Percentiles rank a stretch among this genome's conserved stretches.
Evolutionary conservation across 495 filamentous ascomycete genomes (phyloP).

Genomic region (Penicillium robsamsonii): DNA sequence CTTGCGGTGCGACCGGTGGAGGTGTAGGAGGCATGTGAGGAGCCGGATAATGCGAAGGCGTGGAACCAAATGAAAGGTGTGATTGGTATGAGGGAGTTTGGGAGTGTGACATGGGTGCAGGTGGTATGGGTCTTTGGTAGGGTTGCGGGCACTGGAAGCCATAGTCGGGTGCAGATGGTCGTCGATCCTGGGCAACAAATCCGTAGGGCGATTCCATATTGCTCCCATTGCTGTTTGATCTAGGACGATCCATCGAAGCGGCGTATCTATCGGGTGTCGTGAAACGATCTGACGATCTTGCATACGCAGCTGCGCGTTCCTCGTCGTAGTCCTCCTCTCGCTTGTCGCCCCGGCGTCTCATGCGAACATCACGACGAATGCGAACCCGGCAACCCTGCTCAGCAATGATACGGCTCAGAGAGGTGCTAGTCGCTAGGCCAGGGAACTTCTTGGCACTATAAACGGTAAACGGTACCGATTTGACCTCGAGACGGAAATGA

Average conservation of each 20-base stretch:
- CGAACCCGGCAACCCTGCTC: slow-evolving; percentile 97
- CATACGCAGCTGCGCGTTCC: slow-evolving; percentile 53
- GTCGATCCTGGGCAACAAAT: slow-evolving; percentile 40
- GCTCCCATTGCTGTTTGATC: slow-evolving; percentile 69
- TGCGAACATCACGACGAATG: slow-evolving; percentile 93
- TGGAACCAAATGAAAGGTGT: slow-evolving; percentile 45
- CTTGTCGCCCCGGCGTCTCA: slow-evolving; percentile 86
- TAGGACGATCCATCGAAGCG: slow-evolving; percentile 54
- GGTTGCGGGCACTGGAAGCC: slow-evolving; percentile 39
- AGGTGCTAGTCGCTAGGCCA: slow-evolving; percentile 86
- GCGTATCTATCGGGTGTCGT: slow-evolving; percentile 51
- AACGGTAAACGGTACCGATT: slow-evolving; percentile 81
- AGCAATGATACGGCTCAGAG: slow-evolving; percentile 83
- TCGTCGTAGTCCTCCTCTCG: slow-evolving; percentile 61
- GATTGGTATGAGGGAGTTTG: slow-evolving; percentile 36
- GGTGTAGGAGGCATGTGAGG: slow-evolving; percentile 49
- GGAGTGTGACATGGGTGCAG: slow-evolving; percentile 32
- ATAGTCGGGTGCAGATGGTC: slow-evolving; percentile 57
- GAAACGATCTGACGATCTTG: slow-evolving; percentile 58
- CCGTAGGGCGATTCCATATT: slow-evolving; percentile 50
- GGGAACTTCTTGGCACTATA: slow-evolving; percentile 99
- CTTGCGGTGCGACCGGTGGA: slow-evolving; percentile 43
- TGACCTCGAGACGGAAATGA: slow-evolving; percentile 82
- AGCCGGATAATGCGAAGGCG: slow-evolving; percentile 41
- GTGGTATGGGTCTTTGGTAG: slow-evolving; percentile 35